Evolutionary conservation across 2,329 filamentous ascomycete genomes (phyloP).

Genomic region (Phaeosphaeriaceae sp.): DNA sequence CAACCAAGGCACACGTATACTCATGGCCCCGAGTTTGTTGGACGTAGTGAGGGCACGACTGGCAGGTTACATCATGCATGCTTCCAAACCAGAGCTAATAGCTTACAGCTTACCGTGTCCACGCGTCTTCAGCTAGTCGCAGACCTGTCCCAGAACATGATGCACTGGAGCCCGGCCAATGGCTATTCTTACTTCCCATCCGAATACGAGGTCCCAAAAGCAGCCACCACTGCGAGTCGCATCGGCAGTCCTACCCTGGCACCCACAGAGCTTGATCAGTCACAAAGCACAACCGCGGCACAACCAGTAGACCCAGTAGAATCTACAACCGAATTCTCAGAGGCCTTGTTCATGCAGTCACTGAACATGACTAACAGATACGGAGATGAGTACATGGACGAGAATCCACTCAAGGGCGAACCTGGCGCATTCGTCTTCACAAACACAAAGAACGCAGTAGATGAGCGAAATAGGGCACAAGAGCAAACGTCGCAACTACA

Average conservation of each 20-base stretch:
- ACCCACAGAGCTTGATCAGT: constrained; percentile 35
- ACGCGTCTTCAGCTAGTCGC: constrained; percentile 63
- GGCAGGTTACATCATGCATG: constrained; percentile 45
- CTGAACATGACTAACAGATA: constrained; percentile 60
- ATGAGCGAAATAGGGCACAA: constrained; percentile 49
- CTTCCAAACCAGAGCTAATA: constrained; percentile 10
- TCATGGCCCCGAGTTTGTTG: constrained; percentile 66
- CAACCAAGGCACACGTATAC: constrained; percentile 65
- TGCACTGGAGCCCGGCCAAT: constrained; percentile 63
- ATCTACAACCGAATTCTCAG: constrained; percentile 32
- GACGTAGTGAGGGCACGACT: constrained; percentile 63
- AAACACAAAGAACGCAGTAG: constrained; percentile 51
- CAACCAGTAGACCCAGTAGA: constrained; percentile 17
- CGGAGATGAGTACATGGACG: constrained; percentile 68
- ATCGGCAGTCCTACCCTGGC: constrained; percentile 39
- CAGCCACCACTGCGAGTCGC: constrained; percentile 35
- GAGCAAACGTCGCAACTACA: constrained; percentile 29
- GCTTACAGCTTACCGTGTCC: constrained; percentile 59
- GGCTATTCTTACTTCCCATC: constrained; percentile 66
- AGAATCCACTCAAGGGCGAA: constrained; percentile 67
- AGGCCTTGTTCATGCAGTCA: constrained; percentile 52
- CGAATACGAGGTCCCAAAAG: constrained; percentile 47
- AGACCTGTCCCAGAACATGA: constrained; percentile 59
- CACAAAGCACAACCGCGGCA: constrained; percentile 22
- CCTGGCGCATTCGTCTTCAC: constrained; percentile 67